phyloP scores from a whole-genome alignment of 805 yeast genomes.

The Saccharomyces kudriavzevii region DNA sequence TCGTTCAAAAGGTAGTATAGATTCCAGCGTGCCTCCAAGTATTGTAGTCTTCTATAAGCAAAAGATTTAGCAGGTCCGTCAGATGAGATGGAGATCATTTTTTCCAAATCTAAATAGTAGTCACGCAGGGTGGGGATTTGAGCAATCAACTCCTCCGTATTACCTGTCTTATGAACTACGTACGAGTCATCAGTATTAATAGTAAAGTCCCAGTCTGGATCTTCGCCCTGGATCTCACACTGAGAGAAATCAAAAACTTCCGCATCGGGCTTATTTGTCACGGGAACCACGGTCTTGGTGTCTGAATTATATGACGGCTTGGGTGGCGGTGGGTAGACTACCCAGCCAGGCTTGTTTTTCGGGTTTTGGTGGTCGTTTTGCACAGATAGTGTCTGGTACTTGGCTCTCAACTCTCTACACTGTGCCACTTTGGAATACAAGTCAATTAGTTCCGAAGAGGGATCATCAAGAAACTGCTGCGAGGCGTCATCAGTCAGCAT shows the following conservation, averaged over 20 bases:
- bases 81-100: constrained; percentile 62
- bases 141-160: constrained; percentile 34
- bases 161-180: constrained; percentile 43
- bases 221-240: constrained; percentile 37
- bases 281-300: constrained; percentile 43
- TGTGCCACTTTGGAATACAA: constrained; percentile 52
- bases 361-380: constrained; percentile 80
- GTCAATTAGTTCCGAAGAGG: constrained; percentile 60
- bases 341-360: constrained; percentile 67
- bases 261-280: constrained; percentile 34
- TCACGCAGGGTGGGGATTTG: constrained; percentile 79
- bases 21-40: constrained; percentile 95
- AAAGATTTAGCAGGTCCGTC: constrained; percentile 97
- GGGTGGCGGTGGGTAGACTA: constrained; percentile 88
- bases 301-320: constrained; percentile 72
- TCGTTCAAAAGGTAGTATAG: constrained; percentile 81
- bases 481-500: constrained; percentile 41
- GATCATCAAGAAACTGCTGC: constrained; percentile 46
- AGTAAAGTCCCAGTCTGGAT: constrained; percentile 48
- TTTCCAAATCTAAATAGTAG: constrained; percentile 75
- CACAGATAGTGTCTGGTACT: constrained; percentile 60
- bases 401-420: constrained; percentile 68
- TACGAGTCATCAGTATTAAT: constrained; percentile 60
- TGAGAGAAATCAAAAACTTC: constrained; percentile 36
- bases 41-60: constrained; percentile 89